Conservation (phyloP, 2,329 filamentous ascomycete species). For the Ceratocystis diversiconidia region DNA sequence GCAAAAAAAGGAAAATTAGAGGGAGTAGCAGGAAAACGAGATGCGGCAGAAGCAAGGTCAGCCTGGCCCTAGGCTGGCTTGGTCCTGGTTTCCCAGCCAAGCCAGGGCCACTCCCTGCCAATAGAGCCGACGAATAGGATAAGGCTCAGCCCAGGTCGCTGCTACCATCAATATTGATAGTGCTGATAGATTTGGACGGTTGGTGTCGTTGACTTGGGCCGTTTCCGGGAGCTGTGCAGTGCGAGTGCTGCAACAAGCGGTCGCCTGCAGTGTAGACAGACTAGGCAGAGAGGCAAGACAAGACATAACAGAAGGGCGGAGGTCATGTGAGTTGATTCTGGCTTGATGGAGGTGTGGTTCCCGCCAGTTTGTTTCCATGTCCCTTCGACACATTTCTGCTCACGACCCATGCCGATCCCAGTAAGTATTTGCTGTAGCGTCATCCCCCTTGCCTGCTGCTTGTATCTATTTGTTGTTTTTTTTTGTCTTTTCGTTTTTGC, state of each 20-base stretch:
- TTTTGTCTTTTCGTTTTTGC: background rate
- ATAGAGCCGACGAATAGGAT: background rate
- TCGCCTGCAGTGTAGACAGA: no score
- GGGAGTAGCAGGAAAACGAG: background rate
- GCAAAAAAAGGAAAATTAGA: background rate
- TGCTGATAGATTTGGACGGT: no score
- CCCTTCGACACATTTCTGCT: background rate
- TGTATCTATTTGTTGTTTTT: background rate
- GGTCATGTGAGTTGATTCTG: background rate
- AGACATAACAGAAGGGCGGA: background rate
- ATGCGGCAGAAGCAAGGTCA: background rate
- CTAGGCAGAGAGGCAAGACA: no score
- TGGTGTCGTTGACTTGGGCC: no score
- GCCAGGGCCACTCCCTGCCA: background rate
- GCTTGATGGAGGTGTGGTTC: background rate
- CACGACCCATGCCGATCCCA: conserved; percentile 5
- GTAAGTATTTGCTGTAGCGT: background rate
- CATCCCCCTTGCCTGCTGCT: conserved; percentile 12
- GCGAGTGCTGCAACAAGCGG: no score
- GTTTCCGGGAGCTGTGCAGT: no score
- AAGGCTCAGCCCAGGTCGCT: background rate
- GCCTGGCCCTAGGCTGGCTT: background rate
- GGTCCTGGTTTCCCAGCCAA: background rate
- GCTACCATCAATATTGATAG: no score
- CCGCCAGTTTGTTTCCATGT: background rate